These are phyloP conservation scores for Aspergillus japonicus DNA, from an alignment of 2,329 filamentous ascomycete genomes.

Conservation along the genomic window DNA sequence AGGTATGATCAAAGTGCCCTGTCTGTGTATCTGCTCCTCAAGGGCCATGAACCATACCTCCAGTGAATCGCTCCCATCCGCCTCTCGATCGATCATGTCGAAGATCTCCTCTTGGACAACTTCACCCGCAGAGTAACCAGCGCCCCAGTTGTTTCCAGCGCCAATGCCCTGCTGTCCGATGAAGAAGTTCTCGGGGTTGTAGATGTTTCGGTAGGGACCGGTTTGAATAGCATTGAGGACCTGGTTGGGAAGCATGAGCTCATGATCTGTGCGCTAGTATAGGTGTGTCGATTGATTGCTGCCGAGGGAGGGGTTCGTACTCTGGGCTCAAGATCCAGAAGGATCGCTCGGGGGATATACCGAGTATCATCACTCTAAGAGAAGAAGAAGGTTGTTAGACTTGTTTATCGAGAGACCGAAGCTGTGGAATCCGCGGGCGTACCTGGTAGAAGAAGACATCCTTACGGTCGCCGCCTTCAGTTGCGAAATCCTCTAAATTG, in stretches of 20 bases:
- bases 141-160: slow-evolving; percentile 97
- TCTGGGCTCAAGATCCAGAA: slow-evolving; percentile 91
- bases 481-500: slow-evolving; percentile 96
- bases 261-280: slow-evolving; percentile 5
- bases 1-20: background rate
- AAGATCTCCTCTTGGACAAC: slow-evolving; percentile 93
- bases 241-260: slow-evolving; percentile 35
- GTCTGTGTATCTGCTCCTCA: background rate
- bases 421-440: slow-evolving; percentile 1
- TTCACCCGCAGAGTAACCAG: slow-evolving; percentile 91
- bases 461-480: slow-evolving; percentile 94
- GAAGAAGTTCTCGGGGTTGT: slow-evolving; percentile 99
- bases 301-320: slow-evolving; percentile 47
- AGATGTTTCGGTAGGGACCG: slow-evolving; percentile 95
- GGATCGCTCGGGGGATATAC: slow-evolving; percentile 93
- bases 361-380: slow-evolving; percentile 87
- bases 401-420: background rate
- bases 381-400: background rate
- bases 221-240: slow-evolving; percentile 91
- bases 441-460: slow-evolving; percentile 97
- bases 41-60: slow-evolving; percentile 58
- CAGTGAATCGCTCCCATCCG: slow-evolving; percentile 94
- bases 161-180: slow-evolving; percentile 90
- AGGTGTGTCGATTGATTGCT: slow-evolving; percentile 1
- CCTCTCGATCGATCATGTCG: slow-evolving; percentile 99